Evolutionary conservation across 2,329 filamentous ascomycete genomes (phyloP), one percentile per base, ranked within the genome.

Genomic region (Sporothrix pallida): DNA sequence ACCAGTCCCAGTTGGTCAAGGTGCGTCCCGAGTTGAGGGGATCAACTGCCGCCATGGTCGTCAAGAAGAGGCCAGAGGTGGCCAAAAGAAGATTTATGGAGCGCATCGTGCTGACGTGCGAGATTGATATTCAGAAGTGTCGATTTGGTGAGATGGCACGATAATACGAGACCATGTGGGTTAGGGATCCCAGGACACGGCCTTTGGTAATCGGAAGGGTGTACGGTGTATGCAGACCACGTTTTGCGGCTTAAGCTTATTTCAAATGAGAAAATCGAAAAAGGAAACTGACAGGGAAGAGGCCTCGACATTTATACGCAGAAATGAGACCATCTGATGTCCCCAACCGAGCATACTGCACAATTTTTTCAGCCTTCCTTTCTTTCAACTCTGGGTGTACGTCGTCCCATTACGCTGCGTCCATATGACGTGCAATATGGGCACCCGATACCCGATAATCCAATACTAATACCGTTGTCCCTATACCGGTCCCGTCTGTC

Each of bases 1-100:
- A 76, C 76, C 76, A 77, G 72, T 77, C 76, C 76, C 76, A 77
- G 46, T 72, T 72, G 15, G 76, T 77, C 37, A 75, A 44, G 2
- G 75, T 76, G 17, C 72, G 56, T n/a, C 75, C 75, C 2, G 73
- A 26, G n/a, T 62, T 71, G 20, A 65, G 56, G 17, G 73, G 72
- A 37, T 73, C 72, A 8, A 73, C 63, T 13, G 44, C 58, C 8
- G 67, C 72, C 15, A 50, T 58, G 37, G 26, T 26, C 2, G 50
- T 37, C 26, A 31, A 37, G 1, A 62, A 8, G 17, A 73, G 31
- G 23, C 67, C n/a, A 31, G 48, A 8, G 71, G 60, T n/a, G 48
- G 31, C 37, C 46, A 56, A 23, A 46, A 65, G 20, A 56, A 72
- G 4, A 2, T 31, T 20, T 50, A 67, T 31, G 20, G 44, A 50